Evolutionary conservation across 306 rosid species (phyloP), one percentile per base, ranked within the genome.

Genomic region (Lathyrus aphaca): DNA sequence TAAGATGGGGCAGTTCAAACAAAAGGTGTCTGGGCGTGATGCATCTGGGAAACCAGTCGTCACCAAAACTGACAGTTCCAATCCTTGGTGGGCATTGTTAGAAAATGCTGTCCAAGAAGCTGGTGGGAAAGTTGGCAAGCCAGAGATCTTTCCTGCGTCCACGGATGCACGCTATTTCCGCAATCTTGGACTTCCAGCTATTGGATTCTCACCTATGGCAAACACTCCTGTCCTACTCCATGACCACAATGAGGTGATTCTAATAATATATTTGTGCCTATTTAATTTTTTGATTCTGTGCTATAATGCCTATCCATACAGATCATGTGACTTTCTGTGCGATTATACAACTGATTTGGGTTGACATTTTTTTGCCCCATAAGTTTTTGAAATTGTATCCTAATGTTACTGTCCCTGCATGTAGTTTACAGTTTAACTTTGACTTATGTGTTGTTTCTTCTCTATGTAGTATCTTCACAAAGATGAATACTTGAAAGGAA

Each of bases 161-260:
- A 91, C 99, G 37, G 99, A 94, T 81, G 82, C 97, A 25, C 91
- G 91, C 50, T 84, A 91, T 79, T 94, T 91, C 78, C 87, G 99
- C 44, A 7, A 4, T n/a, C 85, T 1, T 32, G 96, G 99, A 69
- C 62, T 94, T 57, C 95, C 96, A 3, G 96, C 99, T 13, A 88
- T 94, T 59, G 97, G 99, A 64, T 87, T 94, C 86, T 94, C 97
- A 56, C 99, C 99, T 11, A 91, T 94, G 86, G 91, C 91, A 30
- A 91, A 88, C 86, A 91, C 99, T 66, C 96, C 96, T 61, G 49
- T 84, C 80, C 96, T 88, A 37, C 97, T 88, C 51, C 99, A 91
- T 70, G 99, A 94, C 76, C 97, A 94, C 80, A 91, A 91, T 14
- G 99, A 94, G 99, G 99, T 94, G 75, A 79, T 73, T 68, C 48